Percentiles rank a stretch among this genome's conserved stretches.
phyloP scores from a whole-genome alignment of 2,329 filamentous ascomycete genomes.

The Aspergillus fijiensis region DNA sequence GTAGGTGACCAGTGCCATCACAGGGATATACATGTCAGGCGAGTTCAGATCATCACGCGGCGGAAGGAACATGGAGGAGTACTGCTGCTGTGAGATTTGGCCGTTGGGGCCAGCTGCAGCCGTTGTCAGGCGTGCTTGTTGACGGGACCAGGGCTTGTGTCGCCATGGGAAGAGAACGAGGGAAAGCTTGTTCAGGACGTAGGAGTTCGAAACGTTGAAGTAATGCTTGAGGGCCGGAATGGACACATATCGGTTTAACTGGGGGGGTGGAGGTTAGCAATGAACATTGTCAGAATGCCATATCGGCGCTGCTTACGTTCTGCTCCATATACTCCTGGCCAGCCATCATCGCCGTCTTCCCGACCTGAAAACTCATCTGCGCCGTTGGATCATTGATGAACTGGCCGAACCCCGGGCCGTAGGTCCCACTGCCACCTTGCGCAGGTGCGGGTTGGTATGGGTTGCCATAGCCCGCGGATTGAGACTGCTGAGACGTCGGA shows the following conservation, averaged over 20 bases:
- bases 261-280: slow-evolving; percentile 3
- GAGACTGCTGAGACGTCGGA: slow-evolving; percentile 69
- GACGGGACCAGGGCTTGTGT: slow-evolving; percentile 95
- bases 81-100: slow-evolving; percentile 59
- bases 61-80: slow-evolving; percentile 68
- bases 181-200: slow-evolving; percentile 89
- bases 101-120: slow-evolving; percentile 52
- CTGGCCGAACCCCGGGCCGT: slow-evolving; percentile 69
- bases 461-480: slow-evolving; percentile 52
- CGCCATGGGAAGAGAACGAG: slow-evolving; percentile 97
- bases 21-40: slow-evolving; percentile 98
- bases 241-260: slow-evolving; percentile 83
- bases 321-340: slow-evolving; percentile 94
- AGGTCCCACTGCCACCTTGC: slow-evolving; percentile 42
- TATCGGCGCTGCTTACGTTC: slow-evolving; percentile 64
- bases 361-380: slow-evolving; percentile 92
- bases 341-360: slow-evolving; percentile 85
- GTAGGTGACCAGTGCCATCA: slow-evolving; percentile 97
- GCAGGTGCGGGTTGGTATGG: slow-evolving; percentile 49
- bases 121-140: slow-evolving; percentile 62
- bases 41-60: slow-evolving; percentile 95
- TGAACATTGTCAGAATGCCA: background rate
- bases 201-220: slow-evolving; percentile 98
- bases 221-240: slow-evolving; percentile 95
- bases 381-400: slow-evolving; percentile 96